phyloP scores from a whole-genome alignment of 176 grass and related monocot species.

The Ensete ventricosum region DNA sequence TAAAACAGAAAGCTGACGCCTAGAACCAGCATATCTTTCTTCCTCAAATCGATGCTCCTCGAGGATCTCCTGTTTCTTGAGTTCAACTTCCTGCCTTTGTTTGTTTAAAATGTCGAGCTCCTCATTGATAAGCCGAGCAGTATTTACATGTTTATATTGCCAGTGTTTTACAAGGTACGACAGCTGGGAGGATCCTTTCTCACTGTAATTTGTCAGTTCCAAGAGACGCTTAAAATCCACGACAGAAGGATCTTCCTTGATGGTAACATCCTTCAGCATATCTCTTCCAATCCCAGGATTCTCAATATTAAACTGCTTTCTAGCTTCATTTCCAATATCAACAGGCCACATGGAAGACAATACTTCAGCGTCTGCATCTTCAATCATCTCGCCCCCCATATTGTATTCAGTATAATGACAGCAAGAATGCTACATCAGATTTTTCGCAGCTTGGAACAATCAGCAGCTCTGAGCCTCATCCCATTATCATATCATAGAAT shows the following conservation, averaged over 20 bases:
- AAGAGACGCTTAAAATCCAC: conserved; percentile 39
- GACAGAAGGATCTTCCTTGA: conserved; percentile 28
- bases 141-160: conserved; percentile 39
- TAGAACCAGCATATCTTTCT: conserved; percentile 57
- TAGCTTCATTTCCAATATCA: conserved; percentile 45
- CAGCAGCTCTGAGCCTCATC: background rate
- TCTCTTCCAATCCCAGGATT: conserved; percentile 36
- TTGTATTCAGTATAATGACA: conserved; percentile 10
- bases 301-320: conserved; percentile 60
- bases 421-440: background rate
- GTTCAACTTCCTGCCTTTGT: conserved; percentile 69
- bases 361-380: conserved; percentile 49
- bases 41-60: conserved; percentile 52
- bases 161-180: conserved; percentile 63
- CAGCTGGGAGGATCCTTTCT: conserved; percentile 57
- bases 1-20: conserved; percentile 56
- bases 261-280: conserved; percentile 45
- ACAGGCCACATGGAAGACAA: conserved; percentile 77
- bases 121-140: conserved; percentile 49
- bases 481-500: background rate
- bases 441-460: background rate
- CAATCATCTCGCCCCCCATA: conserved; percentile 57
- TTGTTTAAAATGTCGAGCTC: conserved; percentile 49
- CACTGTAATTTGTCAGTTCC: conserved; percentile 56
- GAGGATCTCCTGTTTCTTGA: conserved; percentile 67